Conservation (phyloP, 208 protist genomes). For the Ichthyophonus hoferi region DNA sequence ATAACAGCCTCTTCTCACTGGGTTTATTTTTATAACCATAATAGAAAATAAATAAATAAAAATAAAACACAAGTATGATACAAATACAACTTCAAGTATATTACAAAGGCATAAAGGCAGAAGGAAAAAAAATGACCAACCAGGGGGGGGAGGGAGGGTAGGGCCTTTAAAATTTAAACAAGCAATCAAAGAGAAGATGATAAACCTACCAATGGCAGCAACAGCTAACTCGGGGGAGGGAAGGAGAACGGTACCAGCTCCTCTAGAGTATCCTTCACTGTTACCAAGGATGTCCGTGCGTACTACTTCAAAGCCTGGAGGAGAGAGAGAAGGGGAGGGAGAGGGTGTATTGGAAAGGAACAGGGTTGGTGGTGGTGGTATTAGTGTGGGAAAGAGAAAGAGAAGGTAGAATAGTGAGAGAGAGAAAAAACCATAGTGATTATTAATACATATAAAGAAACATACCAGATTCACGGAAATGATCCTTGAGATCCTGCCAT, state of each 20-base stretch:
- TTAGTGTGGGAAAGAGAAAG: background rate
- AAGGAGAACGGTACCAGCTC: slow-evolving; percentile 30
- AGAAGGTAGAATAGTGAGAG: background rate
- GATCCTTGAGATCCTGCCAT: slow-evolving; percentile 41
- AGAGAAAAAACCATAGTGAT: background rate
- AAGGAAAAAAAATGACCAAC: background rate
- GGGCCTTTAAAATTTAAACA: too few species aligned
- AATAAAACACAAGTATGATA: too few species aligned
- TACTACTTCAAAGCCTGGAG: slow-evolving; percentile 18
- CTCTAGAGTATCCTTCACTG: slow-evolving; percentile 21
- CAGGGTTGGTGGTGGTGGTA: too few species aligned
- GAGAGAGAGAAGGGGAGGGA: background rate
- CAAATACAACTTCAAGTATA: too few species aligned
- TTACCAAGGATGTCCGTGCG: slow-evolving; percentile 20
- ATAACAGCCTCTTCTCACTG: too few species aligned
- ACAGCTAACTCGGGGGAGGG: background rate
- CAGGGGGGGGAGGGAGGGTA: too few species aligned
- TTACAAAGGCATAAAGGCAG: too few species aligned
- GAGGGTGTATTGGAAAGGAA: background rate
- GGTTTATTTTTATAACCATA: too few species aligned
- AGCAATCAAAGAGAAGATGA: too few species aligned
- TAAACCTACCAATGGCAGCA: slow-evolving; percentile 34
- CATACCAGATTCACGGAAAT: slow-evolving; percentile 24
- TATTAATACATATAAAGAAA: slow-evolving; percentile 1
- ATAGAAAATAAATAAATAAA: too few species aligned